Evolutionary conservation across 2,329 filamentous ascomycete species (phyloP).

Genomic region (Tolypocladium capitatum): DNA sequence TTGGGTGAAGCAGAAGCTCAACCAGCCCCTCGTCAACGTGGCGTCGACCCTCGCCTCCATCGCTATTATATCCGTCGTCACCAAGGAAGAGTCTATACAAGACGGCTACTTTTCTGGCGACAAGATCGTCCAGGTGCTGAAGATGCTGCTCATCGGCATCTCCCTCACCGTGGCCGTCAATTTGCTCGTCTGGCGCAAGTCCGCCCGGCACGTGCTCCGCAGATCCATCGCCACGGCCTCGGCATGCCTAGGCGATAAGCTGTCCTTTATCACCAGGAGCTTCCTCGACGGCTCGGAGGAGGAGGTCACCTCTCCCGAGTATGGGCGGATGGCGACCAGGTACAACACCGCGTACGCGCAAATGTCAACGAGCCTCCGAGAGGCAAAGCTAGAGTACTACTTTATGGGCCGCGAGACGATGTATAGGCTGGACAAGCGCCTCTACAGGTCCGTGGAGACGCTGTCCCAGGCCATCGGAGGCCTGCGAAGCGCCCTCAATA

Average conservation of each 20-base stretch:
- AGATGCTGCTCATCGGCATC: constrained; percentile 73
- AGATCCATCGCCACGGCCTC: constrained; percentile 61
- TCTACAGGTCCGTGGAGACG: constrained; percentile 74
- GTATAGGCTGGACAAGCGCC: constrained; percentile 63
- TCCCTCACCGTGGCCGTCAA: constrained; percentile 60
- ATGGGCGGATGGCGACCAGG: constrained; percentile 44
- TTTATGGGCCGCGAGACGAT: constrained; percentile 65
- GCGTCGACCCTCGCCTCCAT: constrained; percentile 77
- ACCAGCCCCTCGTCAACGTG: constrained; percentile 69
- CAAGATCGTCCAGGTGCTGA: constrained; percentile 70
- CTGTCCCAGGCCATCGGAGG: constrained; percentile 84
- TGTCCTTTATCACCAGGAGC: constrained; percentile 67
- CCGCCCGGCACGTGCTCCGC: constrained; percentile 60
- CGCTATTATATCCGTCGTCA: constrained; percentile 78
- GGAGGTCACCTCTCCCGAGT: constrained; percentile 55
- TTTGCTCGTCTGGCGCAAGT: constrained; percentile 63
- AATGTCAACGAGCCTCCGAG: constrained; percentile 65
- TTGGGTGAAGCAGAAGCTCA: constrained; percentile 72
- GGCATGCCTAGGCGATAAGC: constrained; percentile 63
- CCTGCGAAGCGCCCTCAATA: constrained; percentile 74
- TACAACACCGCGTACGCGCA: constrained; percentile 56
- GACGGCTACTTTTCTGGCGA: constrained; percentile 66
- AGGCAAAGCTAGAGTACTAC: constrained; percentile 85
- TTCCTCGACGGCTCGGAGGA: constrained; percentile 76
- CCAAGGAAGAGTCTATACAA: constrained; percentile 82